Base-by-base conservation (phyloP, 306 rosid species). In the Elaeagnus macrophylla region DNA sequence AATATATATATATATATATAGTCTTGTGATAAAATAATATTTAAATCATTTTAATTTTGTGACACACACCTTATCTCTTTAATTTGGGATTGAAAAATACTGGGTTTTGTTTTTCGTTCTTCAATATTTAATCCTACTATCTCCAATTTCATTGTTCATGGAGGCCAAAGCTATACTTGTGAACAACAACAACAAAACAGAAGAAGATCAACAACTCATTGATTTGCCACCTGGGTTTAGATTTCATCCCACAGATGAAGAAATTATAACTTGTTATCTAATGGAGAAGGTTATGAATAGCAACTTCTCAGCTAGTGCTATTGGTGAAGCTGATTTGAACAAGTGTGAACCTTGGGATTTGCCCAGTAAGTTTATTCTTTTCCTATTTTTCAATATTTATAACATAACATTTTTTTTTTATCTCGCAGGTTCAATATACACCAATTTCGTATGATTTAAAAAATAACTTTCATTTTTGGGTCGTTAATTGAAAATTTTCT, bases 291-390 rank as follows among this genome's bases (percentile, higher is more conserved):
- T 82, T 0, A 40, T 71, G 50, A 59, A 91, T 54, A 54, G 82
- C 59, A 32, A 50, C 55, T 87, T 91, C 87, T 58, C 64, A 54
- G 90, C 99, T 37, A 59, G 65, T 47, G 99, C 99, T 13, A 63
- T 91, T 12, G 99, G 85, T 5, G 96, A 87, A 55, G 99, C 89
- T 45, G 99, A 91, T 79, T 69, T 91, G 53, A 86, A 86, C 56
- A 91, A 80, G 87, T 84, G 74, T 50, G 99, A 91, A 9, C 96
- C 96, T 2, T 91, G 99, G 99, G 99, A 91, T 72, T 77, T 91
- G 39, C 95, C 96, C 9, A 72, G 99, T 91, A 54, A 65, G 81
- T 67, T 38, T 18, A 49, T 12, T 39, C 14, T 7, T 7, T 36
- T 37, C n/a, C 56, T 20, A 0, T 11, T 14, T 38, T 12, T 0